A percentile compares a stretch with the other conserved stretches of the same genome.
These are phyloP conservation scores for Deuterostichococcus epilithicus DNA, from an alignment of 139 green algal species.

Conservation along the genomic window DNA sequence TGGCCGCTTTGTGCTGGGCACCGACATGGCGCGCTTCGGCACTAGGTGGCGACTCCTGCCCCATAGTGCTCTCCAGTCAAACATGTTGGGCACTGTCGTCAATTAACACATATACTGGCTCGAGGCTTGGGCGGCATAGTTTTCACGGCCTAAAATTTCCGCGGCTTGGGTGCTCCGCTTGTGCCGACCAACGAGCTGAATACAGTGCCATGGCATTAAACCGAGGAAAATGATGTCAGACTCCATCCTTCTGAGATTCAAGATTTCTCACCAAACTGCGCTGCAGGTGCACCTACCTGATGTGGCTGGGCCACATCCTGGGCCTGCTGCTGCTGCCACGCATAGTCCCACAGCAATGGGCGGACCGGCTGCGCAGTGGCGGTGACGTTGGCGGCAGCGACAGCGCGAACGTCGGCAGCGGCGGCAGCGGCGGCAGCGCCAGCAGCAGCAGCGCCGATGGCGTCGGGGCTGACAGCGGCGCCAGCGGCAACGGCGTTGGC, in stretches of 20 bases:
- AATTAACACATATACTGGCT: no score
- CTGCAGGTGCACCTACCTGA: slow-evolving; percentile 25
- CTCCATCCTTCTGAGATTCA: neutral
- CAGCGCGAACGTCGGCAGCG: neutral
- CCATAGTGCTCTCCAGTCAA: no score
- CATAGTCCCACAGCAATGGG: neutral
- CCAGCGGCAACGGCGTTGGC: no score
- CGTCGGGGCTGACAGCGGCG: no score
- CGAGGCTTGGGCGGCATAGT: neutral
- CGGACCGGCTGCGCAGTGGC: neutral
- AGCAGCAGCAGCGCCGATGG: neutral
- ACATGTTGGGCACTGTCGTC: no score
- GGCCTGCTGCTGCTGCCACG: slow-evolving; percentile 29
- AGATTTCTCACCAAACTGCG: no score
- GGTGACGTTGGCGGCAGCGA: no score
- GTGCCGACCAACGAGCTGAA: neutral
- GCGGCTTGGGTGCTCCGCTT: neutral
- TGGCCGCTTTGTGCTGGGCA: slow-evolving; percentile 26
- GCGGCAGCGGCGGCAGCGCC: neutral
- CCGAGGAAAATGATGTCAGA: neutral
- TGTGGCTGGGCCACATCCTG: slow-evolving; percentile 16
- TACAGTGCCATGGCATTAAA: neutral
- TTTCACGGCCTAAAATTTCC: neutral
- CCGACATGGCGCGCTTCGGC: slow-evolving; percentile 33
- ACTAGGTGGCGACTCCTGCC: slow-evolving; percentile 22